Evolutionary conservation across 192 early-diverging fungal species (phyloP), one percentile per base, ranked within the genome.

Genomic region (Podila verticillata): DNA sequence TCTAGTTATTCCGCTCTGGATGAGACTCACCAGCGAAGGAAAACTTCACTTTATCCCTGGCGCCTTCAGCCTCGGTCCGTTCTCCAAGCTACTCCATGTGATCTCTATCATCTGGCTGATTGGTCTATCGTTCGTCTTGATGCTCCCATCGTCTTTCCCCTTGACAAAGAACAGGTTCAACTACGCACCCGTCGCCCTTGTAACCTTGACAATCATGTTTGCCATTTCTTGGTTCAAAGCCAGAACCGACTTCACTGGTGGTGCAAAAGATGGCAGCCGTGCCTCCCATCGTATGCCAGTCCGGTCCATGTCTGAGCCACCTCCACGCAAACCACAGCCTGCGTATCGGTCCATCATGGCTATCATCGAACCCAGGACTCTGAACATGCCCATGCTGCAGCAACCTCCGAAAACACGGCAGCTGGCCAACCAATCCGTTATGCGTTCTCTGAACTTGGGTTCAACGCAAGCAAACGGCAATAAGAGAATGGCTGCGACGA

Each of bases 91-190:
- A 0, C 24, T 78, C 5, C 68, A 78, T 19, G 34, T 62, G 5
- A 24, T 78, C 20, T 64, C 75, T 8, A 78, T 78, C 1, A 15
- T 56, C 5, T 78, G 75, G 75, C 63, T 78, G 22, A 15, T 62
- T 26, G 19, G 57, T 4, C 57, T 66, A 0, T 78, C 75, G 2
- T 7, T 70, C 26, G 26, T 63, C 36, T 24, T 78, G 6, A 71
- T 71, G 68, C 44, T 78, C 20, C 68, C 75, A 1, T 54, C 75
- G 0, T 56, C 75, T 0, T 20, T 70, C 4, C 75, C 75, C 0
- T 26, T 78, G 9, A 78, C 56, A 28, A 70, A 65, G 36, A 70
- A 66, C 29, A 78, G 66, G n/a, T 71, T 78, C 51, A 78, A 78
- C 36, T 78, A 78, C 35, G 63, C 75, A 0, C 75, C 75, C 5